Percentiles rank a stretch among this genome's conserved stretches.
Evolutionary conservation across 352 stramenopile genomes (phyloP).

Genomic region (Aphanomyces cochlioides): DNA sequence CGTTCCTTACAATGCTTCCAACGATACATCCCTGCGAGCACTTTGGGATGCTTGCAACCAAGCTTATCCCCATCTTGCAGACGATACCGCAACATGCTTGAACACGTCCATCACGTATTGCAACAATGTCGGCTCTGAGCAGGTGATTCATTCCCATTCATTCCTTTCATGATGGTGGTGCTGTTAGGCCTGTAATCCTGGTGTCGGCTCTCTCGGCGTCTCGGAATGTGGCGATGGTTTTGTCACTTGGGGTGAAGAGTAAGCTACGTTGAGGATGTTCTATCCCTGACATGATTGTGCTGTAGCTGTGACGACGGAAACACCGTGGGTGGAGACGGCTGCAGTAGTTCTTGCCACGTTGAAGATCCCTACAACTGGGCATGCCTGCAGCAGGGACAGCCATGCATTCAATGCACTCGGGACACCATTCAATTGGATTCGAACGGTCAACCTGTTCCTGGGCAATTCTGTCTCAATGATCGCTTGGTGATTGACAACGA

Average conservation of each 20-base stretch:
- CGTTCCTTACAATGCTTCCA: background rate
- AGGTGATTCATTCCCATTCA: background rate
- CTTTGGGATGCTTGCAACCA: conserved; percentile 8
- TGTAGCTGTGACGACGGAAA: conserved; percentile 24
- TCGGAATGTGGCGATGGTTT: conserved; percentile 24
- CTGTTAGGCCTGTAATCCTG: conserved; percentile 10
- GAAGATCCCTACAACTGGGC: background rate
- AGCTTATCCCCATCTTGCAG: background rate
- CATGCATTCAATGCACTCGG: conserved; percentile 18
- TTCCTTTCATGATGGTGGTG: background rate
- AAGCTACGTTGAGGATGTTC: background rate
- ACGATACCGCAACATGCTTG: conserved; percentile 20
- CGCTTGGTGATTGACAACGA: background rate
- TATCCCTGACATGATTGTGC: background rate
- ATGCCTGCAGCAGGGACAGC: conserved; percentile 20
- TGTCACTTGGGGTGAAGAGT: conserved; percentile 20
- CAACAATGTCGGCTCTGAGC: conserved; percentile 20
- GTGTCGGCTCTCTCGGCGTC: background rate
- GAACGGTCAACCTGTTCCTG: background rate
- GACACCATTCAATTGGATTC: background rate
- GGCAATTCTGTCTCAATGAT: conserved; percentile 19
- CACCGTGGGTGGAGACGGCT: conserved; percentile 5
- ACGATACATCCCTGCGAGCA: background rate
- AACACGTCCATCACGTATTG: conserved; percentile 22
- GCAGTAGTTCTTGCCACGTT: conserved; percentile 13